A percentile compares a stretch with the other conserved stretches of the same genome.
phyloP scores from a whole-genome alignment of 352 stramenopile genomes.

The Phytopythium montanum region DNA sequence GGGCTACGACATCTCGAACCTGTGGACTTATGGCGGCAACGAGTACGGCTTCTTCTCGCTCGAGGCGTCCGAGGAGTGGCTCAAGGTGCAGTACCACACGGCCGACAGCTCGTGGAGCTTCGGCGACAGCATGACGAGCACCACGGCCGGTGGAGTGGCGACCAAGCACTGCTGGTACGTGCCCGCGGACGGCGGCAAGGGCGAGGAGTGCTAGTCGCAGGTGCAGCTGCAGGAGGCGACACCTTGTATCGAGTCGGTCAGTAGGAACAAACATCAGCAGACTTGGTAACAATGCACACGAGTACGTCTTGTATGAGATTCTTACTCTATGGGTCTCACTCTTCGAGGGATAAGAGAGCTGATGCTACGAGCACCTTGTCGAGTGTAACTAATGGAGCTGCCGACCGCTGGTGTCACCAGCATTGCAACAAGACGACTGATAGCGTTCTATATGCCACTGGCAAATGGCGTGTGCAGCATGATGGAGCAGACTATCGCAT shows the following conservation, averaged over 20 bases:
- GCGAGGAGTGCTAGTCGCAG: conserved; percentile 6
- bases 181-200: conserved; percentile 30
- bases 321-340: too few species aligned
- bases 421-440: too few species aligned
- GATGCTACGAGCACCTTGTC: too few species aligned
- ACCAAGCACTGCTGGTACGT: conserved; percentile 77
- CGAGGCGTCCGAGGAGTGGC: conserved; percentile 54
- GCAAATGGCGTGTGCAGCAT: background rate
- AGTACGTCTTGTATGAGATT: too few species aligned
- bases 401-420: too few species aligned
- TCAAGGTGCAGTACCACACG: conserved; percentile 70
- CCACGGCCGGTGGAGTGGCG: conserved; percentile 46
- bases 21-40: conserved; percentile 59
- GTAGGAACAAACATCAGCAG: too few species aligned
- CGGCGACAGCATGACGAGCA: conserved; percentile 38
- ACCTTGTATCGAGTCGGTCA: too few species aligned
- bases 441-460: too few species aligned
- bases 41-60: conserved; percentile 77
- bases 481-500: background rate
- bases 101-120: conserved; percentile 64
- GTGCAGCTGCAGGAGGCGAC: too few species aligned
- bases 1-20: conserved; percentile 33
- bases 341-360: too few species aligned
- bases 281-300: too few species aligned
- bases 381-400: too few species aligned